phyloP scores from a whole-genome alignment of 768 basidiomycete genomes.

The Mycena rosella region DNA sequence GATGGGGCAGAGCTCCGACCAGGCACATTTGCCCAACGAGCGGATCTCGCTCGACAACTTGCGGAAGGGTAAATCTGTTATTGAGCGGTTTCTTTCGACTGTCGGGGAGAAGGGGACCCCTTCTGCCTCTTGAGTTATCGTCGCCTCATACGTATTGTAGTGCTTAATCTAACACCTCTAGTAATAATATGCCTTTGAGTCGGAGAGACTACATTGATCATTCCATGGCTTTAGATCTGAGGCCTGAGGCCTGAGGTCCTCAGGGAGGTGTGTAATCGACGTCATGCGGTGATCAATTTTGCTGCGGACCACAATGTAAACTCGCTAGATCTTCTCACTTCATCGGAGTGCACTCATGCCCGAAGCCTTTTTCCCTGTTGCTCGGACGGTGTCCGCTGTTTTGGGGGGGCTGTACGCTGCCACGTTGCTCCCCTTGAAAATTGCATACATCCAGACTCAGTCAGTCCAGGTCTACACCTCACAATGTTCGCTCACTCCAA shows the following conservation, averaged over 20 bases:
- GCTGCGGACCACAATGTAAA: too few species aligned
- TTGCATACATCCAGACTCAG: constrained; percentile 80
- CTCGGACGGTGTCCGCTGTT: constrained; percentile 51
- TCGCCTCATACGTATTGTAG: too few species aligned
- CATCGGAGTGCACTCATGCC: too few species aligned
- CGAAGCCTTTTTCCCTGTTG: constrained; percentile 28
- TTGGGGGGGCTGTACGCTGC: constrained; percentile 67
- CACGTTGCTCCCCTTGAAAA: constrained; percentile 64
- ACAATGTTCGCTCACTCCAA: constrained; percentile 4
- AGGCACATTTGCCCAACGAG: constrained; percentile 95
- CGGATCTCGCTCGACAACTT: constrained; percentile 89
- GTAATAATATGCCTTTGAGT: too few species aligned
- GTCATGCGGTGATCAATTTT: too few species aligned
- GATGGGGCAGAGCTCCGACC: constrained; percentile 92
- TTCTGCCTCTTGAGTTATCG: too few species aligned
- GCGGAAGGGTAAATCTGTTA: constrained; percentile 78
- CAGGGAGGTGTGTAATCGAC: too few species aligned
- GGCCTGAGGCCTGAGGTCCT: too few species aligned
- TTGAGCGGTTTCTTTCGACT: constrained; percentile 78
- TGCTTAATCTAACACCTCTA: too few species aligned
- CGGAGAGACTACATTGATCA: too few species aligned
- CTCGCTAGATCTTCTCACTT: too few species aligned
- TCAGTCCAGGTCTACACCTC: constrained; percentile 50
- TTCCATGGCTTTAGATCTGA: too few species aligned
- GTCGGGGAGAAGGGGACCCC: constrained; percentile 51